Conservation (phyloP, 257 asterid species). For the Leonotis leonurus region DNA sequence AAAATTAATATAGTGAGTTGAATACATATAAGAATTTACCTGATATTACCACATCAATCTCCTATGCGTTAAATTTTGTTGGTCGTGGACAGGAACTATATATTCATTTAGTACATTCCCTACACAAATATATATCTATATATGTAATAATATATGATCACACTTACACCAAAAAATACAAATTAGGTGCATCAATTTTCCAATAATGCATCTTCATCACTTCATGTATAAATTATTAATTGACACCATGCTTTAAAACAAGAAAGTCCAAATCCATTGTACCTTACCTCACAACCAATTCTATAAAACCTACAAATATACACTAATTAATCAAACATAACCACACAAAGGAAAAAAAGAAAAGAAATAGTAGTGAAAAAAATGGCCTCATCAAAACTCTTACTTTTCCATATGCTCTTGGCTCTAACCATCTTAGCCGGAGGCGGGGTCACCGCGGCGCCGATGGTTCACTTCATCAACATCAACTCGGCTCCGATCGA, state of each 20-base stretch:
- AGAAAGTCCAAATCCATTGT: neutral
- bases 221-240: too few species aligned
- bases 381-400: slow-evolving; percentile 5
- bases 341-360: neutral
- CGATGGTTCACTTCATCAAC: neutral
- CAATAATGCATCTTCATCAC: neutral
- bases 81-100: too few species aligned
- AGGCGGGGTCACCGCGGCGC: neutral
- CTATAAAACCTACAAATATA: slow-evolving; percentile 4
- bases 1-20: too few species aligned
- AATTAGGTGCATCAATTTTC: neutral
- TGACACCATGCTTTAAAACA: neutral
- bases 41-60: too few species aligned
- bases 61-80: too few species aligned
- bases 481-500: neutral
- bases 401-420: neutral
- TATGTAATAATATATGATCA: neutral
- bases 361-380: neutral
- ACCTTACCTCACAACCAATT: neutral
- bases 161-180: neutral
- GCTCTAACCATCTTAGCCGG: neutral
- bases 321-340: too few species aligned
- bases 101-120: too few species aligned
- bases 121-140: too few species aligned
- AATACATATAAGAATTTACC: too few species aligned